Evolutionary conservation across 768 basidiomycete species (phyloP).

Genomic region (Hygrocybe coccinea): DNA sequence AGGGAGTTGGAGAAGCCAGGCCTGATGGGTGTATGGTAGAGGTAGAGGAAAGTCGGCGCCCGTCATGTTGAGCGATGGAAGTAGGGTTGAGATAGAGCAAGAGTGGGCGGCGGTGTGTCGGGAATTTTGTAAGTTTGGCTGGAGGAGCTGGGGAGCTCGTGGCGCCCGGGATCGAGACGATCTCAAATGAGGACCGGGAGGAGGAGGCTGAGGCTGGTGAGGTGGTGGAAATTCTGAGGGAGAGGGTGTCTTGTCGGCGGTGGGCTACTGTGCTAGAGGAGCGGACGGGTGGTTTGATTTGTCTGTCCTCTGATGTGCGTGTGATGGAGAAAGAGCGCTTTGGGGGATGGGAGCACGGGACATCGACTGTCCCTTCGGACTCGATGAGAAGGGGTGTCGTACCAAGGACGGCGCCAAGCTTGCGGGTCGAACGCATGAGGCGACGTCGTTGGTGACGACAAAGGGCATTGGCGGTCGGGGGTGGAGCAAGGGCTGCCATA

Average conservation of each 20-base stretch:
- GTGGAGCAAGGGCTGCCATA: conserved; percentile 18
- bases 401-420: conserved; percentile 53
- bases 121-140: conserved; percentile 11
- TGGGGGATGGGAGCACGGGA: not conserved
- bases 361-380: conserved; percentile 4
- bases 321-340: conserved; percentile 3
- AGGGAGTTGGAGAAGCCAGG: conserved; percentile 20
- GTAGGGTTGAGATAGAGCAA: conserved; percentile 1
- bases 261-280: not conserved
- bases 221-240: not conserved
- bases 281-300: not conserved
- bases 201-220: conserved; percentile 3
- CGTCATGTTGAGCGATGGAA: not conserved
- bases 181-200: not conserved
- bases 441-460: conserved; percentile 43
- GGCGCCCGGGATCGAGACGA: conserved; percentile 1
- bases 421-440: conserved; percentile 54
- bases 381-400: conserved; percentile 37
- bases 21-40: not conserved
- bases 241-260: not conserved
- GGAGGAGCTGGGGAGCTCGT: conserved; percentile 7
- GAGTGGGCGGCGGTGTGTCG: not conserved
- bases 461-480: conserved; percentile 49
- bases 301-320: not conserved
- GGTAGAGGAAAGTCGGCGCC: not conserved